Base-by-base conservation (phyloP, 495 filamentous ascomycete genomes). In the Daldinia grandis region DNA sequence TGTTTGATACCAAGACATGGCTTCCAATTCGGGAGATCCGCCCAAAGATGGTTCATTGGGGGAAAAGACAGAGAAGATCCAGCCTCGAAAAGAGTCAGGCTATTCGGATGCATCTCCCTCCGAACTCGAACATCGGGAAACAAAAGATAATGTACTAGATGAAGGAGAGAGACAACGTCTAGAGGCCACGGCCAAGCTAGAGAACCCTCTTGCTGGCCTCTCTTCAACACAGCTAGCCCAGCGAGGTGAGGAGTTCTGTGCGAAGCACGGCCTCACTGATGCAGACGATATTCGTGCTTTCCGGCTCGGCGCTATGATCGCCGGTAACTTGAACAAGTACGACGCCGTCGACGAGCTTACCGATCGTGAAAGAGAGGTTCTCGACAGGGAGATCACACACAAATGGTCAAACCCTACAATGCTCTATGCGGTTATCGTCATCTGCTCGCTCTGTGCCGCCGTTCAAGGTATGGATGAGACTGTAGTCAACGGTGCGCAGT, bases 401-500 rank as follows among this genome's bases (percentile, higher is more conserved):
- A 88, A 87, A 64, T 94, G 92, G 92, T 85, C 85, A 2, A 91
- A 94, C 71, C 91, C 92, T 0, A 82, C 74, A 68, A 82, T 80
- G 79, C 81, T 87, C 4, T 88, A 93, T 75, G 93, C 91, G 73
- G 81, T 91, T 6, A 85, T 93, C 42, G 88, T 90, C 69, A 78
- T 74, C 59, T 81, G 75, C 70, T 80, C 75, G n/a, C 72, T 83
- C 5, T 81, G 81, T 50, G 87, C 87, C 7, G 86, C 83, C 35
- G 84, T 87, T 4, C 88, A 90, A 44, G 62, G 59, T 5, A 87
- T 88, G 89, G 89, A 93, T 68, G 90, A 95, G 75, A 93, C 91
- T 0, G 91, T 92, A 64, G 90, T 92, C 72, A 94, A 93, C 67
- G 92, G 91, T 49, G 92, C 91, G 3, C 90, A 93, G 66, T 81